Percentiles rank a stretch among this genome's conserved stretches.
Conservation (phyloP, 2,329 filamentous ascomycete genomes). For the Emericellopsis cladophorae region DNA sequence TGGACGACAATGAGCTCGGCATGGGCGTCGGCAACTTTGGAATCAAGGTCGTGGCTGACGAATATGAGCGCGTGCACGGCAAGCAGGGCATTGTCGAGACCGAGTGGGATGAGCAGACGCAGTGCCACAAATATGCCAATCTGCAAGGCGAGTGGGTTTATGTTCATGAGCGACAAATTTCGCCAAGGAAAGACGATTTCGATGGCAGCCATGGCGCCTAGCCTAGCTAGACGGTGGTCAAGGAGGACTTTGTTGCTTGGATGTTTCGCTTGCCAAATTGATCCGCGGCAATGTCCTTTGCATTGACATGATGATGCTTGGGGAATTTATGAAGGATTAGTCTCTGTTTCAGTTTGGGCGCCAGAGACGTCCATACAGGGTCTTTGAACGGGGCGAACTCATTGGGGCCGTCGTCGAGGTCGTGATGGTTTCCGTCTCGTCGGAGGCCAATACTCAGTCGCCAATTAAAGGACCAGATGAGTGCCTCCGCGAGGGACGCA, state of each 20-base stretch:
- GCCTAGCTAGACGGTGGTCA: slow-evolving; percentile 1
- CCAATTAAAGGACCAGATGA: slow-evolving; percentile 12
- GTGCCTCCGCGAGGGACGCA: slow-evolving; percentile 9
- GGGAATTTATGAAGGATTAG: slow-evolving; percentile 1
- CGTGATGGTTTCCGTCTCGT: slow-evolving; percentile 2
- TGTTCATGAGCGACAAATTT: neutral
- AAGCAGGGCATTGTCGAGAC: slow-evolving; percentile 2
- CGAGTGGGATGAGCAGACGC: neutral
- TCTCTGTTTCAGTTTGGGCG: neutral
- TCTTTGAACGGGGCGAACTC: neutral
- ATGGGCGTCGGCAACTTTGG: neutral
- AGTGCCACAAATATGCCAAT: neutral
- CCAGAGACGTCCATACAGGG: neutral
- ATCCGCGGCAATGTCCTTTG: neutral
- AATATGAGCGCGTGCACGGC: slow-evolving; percentile 1
- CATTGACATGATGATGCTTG: neutral
- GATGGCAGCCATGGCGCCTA: neutral
- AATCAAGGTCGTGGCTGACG: neutral
- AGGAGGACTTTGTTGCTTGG: slow-evolving; percentile 1
- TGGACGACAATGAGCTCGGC: slow-evolving; percentile 3
- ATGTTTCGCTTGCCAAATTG: slow-evolving; percentile 1
- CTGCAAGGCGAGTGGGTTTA: slow-evolving; percentile 1
- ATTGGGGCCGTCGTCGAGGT: neutral
- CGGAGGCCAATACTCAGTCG: slow-evolving; percentile 9
- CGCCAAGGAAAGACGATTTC: neutral